phyloP scores from a whole-genome alignment of 2,329 filamentous ascomycete species.

The Alternaria atra region DNA sequence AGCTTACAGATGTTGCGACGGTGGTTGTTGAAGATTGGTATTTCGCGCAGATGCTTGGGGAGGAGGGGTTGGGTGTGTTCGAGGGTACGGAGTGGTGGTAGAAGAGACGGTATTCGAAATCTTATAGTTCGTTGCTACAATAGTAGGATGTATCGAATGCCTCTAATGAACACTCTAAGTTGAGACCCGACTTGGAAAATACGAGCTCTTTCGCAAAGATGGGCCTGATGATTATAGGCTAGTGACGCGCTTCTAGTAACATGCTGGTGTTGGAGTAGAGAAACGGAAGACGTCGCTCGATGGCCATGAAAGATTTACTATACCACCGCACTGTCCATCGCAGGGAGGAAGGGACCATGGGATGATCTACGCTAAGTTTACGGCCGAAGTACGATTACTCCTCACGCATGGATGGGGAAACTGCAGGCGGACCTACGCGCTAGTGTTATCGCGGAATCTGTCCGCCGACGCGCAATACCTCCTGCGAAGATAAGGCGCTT shows the following conservation, averaged over 20 bases:
- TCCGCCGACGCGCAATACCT: background rate
- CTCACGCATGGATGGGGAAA: background rate
- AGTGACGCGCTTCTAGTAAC: background rate
- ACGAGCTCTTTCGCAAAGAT: no score
- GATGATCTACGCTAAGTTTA: no score
- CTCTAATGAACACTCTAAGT: no score
- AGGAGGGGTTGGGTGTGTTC: background rate
- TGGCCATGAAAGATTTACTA: background rate
- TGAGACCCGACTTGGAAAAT: no score
- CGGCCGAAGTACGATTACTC: background rate
- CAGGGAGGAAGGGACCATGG: no score
- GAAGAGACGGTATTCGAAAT: background rate
- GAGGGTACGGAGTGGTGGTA: background rate
- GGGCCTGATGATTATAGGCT: background rate
- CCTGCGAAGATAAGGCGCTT: background rate
- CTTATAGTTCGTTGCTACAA: no score
- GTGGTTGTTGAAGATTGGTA: conserved; percentile 1
- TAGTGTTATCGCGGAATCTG: conserved; percentile 1
- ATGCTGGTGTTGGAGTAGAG: no score
- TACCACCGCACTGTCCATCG: background rate
- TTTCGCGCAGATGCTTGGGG: background rate
- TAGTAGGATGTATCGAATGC: no score
- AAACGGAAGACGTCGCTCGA: no score
- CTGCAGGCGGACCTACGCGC: background rate
- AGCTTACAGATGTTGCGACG: background rate